These are phyloP conservation scores for Sphagnum tenellum DNA, from an alignment of 225 moss, liverwort and hornwort genomes.

Conservation along the genomic window DNA sequence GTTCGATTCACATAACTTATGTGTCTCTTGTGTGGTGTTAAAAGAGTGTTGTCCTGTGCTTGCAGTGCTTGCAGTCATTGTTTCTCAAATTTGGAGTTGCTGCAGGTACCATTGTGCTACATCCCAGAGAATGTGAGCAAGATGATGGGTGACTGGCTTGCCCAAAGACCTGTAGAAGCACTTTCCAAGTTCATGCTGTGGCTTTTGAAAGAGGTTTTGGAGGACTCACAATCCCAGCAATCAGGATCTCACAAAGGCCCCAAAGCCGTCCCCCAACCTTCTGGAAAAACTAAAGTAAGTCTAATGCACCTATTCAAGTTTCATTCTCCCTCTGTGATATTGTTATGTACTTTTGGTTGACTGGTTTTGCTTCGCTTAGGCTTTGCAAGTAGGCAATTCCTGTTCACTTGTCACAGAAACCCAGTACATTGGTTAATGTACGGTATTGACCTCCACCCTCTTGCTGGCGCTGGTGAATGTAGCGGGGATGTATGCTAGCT, in stretches of 20 bases:
- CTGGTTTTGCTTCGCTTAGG: too few species aligned
- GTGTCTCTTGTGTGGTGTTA: neutral
- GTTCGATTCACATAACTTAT: neutral
- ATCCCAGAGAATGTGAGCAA: constrained; percentile 63
- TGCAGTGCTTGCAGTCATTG: neutral
- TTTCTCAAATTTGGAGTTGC: constrained; percentile 2
- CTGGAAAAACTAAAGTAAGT: constrained; percentile 67
- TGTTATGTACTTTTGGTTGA: too few species aligned
- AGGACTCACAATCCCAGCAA: constrained; percentile 46
- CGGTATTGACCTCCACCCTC: too few species aligned
- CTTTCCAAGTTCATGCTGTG: constrained; percentile 73
- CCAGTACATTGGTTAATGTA: too few species aligned
- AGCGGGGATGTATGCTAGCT: too few species aligned
- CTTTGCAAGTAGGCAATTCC: too few species aligned
- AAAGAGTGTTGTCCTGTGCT: too few species aligned
- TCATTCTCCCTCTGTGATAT: too few species aligned
- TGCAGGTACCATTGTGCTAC: constrained; percentile 71
- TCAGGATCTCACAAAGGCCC: constrained; percentile 32
- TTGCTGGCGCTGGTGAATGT: too few species aligned
- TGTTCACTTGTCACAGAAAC: too few species aligned
- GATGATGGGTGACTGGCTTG: constrained; percentile 69
- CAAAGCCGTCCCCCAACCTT: constrained; percentile 23
- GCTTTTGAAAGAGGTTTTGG: constrained; percentile 64
- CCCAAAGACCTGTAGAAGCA: constrained; percentile 64
- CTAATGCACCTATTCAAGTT: neutral